Evolutionary conservation across 2,329 filamentous ascomycete species (phyloP), one percentile per base, ranked within the genome.

Genomic region (Penicillium capsulatum): DNA sequence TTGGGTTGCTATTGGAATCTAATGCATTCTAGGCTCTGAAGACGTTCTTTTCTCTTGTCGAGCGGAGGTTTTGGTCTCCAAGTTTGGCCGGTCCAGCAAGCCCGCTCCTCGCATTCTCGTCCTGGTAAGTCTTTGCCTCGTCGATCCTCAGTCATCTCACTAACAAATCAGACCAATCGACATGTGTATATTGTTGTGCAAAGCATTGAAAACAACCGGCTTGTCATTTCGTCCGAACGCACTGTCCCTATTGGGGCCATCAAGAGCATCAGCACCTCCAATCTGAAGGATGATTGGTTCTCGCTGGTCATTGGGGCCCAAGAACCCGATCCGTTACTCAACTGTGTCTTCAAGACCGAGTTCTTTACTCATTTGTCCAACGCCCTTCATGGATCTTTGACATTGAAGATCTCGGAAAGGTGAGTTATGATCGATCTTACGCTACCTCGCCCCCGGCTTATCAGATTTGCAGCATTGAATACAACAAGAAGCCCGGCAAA

Each of bases 401-500:
- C 82, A 60, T 69, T 98, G 33, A 88, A 86, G 66, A 84, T 97
- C 47, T 80, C 73, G n/a, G 83, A 92, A 43, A 28, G 6, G 26
- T 75, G 61, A 68, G 72, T n/a, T 7, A 28, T n/a, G 9, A 5
- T 28, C 11, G 26, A 28, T 28, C 10, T 11, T 28, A 11, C 11
- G 22, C 22, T n/a, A 24, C 22, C 7, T 24, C 7, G 1, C n/a
- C 26, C 10, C 6, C 11, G 11, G 13, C 26, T 28, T 4, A 58
- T 29, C 14, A 31, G 15, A 9, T 6, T 17, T 24, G 38, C 13
- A 76, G 70, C 4, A 90, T 98, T 53, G 87, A 95, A 62, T 98
- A 95, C 66, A 90, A 91, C 60, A 98, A 97, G 76, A 98, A 98
- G 68, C 92, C 92, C 1, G 87, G 87, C 39, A 98, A 98, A 71